Base-by-base conservation (phyloP, 768 basidiomycete species). In the Mycena amicta region DNA sequence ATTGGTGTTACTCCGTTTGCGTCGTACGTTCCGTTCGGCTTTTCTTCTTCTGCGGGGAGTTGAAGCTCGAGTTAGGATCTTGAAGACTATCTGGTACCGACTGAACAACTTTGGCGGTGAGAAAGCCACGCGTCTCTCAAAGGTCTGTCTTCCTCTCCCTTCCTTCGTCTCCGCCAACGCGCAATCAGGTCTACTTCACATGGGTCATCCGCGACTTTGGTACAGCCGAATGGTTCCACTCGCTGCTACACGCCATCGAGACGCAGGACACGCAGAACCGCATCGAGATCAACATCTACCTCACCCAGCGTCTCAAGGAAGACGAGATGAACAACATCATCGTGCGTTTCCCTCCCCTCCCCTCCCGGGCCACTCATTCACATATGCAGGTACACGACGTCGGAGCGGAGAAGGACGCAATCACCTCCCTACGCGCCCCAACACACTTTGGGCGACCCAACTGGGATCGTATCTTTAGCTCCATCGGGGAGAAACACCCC, bases 1-100 rank as follows among this genome's bases (percentile, higher is more conserved):
- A 98, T 98, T 60, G 95, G 95, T 68, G 94, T 97, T 25, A 98
- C 95, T 0, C 95, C 95, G 3, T 97, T 98, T 67, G 94, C 95
- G 51, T 93, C 91, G 88, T 95, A 68, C 80, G 92, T 74, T 57
- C 18, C n/a, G 3, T 15, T 45, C 41, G 25, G 23, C 47, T 33
- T 28, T 4, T 33, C 20, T 27, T 47, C 51, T n/a, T n/a, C n/a
- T n/a, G n/a, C n/a, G n/a, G n/a, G n/a, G 23, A 1, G 33, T 31
- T 16, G 25, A 41, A 22, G 30, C 49, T 52, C 49, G 23, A n/a
- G 23, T 3, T 60, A 90, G 89, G 47, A 92, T 92, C 65, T 74
- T 93, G 54, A 93, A 95, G 72, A 87, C 89, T 5, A 92, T 95
- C 67, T 95, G 93, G 94, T 98, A 97, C 76, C 89, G 93, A 54